Evolutionary conservation across 1,139 yeast genomes (phyloP), one percentile per base, ranked within the genome.

Genomic region (Candida anutae): DNA sequence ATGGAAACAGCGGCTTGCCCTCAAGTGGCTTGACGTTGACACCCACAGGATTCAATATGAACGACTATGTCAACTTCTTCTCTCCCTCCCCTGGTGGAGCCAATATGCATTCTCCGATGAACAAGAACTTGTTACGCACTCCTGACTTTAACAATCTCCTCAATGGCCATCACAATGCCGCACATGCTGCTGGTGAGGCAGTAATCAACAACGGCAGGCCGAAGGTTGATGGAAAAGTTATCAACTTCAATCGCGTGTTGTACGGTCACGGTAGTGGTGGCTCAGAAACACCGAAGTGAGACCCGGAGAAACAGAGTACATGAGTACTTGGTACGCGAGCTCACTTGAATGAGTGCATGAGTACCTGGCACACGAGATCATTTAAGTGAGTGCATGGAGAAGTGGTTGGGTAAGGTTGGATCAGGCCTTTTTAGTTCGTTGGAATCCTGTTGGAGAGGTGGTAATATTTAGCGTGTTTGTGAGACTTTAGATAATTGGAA

Each of bases 41-140:
- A 20, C 80, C 83, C 0, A 79, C 84, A 3, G 85, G 84, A 6
- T 82, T 83, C 56, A 81, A 83, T 48, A 74, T 83, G 76, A 78
- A 75, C 45, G 94, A 83, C 46, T 83, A 82, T 48, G 81, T 84
- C 25, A 79, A 80, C 46, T 73, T 78, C 42, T 76, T 78, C 45
- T 76, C 85, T 1, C 93, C 93, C 4, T 75, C 84, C 5, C 90
- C 90, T 1, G 68, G 69, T 2, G 53, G 55, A 11, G 57, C 38
- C 30, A 23, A 36, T 19, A 31, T 35, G 11, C 40, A 36, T 12
- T 28, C 36, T 20, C 30, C 33, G 17, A 22, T 39, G 15, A 45
- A 42, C 31, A 54, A 53, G 27, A 56, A 54, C 34, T 50, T 62
- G 30, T 44, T 62, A 34, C 58, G 57, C 30, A 63, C 71, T 4